phyloP scores from a whole-genome alignment of 2,329 filamentous ascomycete genomes.

The Colletotrichum karsti region DNA sequence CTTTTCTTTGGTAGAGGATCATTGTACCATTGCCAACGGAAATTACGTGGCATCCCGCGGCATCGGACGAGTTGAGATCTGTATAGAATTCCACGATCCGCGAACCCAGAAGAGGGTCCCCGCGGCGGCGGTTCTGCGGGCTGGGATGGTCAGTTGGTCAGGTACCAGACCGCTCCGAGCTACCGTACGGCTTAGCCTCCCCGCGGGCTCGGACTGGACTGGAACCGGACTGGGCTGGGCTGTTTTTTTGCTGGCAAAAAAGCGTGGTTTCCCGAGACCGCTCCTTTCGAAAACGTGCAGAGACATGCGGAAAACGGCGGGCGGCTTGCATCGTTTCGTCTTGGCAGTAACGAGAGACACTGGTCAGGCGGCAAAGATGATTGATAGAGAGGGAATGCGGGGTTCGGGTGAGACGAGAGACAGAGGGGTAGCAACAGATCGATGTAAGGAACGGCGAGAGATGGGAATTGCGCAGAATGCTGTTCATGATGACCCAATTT shows the following conservation, averaged over 20 bases:
- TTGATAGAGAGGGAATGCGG: not conserved
- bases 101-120: not conserved
- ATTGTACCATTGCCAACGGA: slow-evolving; percentile 11
- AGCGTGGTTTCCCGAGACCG: not conserved
- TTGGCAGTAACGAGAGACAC: too few relatives aligned
- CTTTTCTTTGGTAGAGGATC: not conserved
- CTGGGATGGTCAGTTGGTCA: not conserved
- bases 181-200: not conserved
- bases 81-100: slow-evolving; percentile 11
- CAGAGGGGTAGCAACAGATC: not conserved
- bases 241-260: not conserved
- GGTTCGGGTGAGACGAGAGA: not conserved
- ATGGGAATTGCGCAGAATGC: slow-evolving; percentile 16
- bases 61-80: not conserved
- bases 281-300: not conserved
- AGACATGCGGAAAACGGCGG: slow-evolving; percentile 8
- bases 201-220: not conserved
- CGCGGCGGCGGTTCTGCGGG: not conserved
- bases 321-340: not conserved
- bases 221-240: not conserved
- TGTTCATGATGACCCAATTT: slow-evolving; percentile 12
- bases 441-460: slow-evolving; percentile 17
- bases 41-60: slow-evolving; percentile 11
- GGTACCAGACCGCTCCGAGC: slow-evolving; percentile 4
- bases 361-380: not conserved